Evolutionary conservation across 768 basidiomycete genomes (phyloP), one percentile per base, ranked within the genome.

Genomic region (Steccherinum ochraceum): DNA sequence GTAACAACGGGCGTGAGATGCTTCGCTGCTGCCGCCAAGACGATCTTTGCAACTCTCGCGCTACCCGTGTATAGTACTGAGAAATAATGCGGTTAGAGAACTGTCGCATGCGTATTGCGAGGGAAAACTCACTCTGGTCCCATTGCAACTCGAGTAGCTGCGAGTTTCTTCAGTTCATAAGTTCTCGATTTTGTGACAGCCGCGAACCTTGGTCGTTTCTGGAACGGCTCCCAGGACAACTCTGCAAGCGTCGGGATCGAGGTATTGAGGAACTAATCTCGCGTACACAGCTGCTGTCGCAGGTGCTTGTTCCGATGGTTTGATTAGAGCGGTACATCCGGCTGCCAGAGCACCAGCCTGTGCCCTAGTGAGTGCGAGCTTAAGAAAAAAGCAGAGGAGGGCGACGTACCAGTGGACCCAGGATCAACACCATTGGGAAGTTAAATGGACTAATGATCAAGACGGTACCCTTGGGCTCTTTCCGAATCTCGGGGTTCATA

Each of bases 381-480:
- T 4, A 43, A n/a, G 51, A 2, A 46, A 11, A 24, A 21, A 1
- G 26, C 12, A 25, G 39, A 23, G 20, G 27, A 11, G 21, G 18
- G 12, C n/a, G 39, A 64, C 75, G 20, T 51, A 84, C 84, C 56
- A 89, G 53, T 12, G 84, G 84, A 1, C 72, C 67, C 4, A 86
- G 39, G 0, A 74, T 63, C 48, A 84, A 65, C 71, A 73, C 83
- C 11, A 89, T 52, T 0, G 87, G 88, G 60, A 84, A 88, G 64
- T 89, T 89, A 74, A 86, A 89, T 0, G 86, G 84, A 25, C 71
- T 72, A 50, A 90, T 83, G 58, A 86, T 77, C 45, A 89, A 68
- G 0, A 84, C 76, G 21, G 81, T 75, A 2, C 88, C 88, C 63
- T 92, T 93, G 41, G 91, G 74, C 57, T 89, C 86, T 58, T 89